Conservation (phyloP, 257 asterid species). For the Thymus mandschuricus region DNA sequence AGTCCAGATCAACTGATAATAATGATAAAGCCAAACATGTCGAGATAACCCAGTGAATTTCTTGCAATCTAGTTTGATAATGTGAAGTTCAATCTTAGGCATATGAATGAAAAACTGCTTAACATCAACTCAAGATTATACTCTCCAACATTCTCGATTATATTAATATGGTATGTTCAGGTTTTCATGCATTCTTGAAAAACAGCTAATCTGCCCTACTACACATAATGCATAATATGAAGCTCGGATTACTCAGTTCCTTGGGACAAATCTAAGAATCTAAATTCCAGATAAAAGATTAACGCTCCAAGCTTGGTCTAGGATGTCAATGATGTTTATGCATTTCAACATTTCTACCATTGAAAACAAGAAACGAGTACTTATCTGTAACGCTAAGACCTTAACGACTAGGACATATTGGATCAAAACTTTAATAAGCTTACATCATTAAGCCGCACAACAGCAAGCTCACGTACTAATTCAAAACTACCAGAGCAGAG, state of each 20-base stretch:
- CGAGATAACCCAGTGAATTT: neutral
- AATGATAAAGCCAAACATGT: neutral
- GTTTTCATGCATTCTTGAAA: neutral
- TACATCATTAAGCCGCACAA: neutral
- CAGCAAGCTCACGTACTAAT: slow-evolving; percentile 12
- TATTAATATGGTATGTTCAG: neutral
- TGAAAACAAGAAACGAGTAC: slow-evolving; percentile 11
- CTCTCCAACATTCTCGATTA: neutral
- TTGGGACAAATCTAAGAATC: neutral
- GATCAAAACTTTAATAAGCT: slow-evolving; percentile 9
- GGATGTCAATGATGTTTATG: neutral
- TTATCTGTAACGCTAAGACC: neutral
- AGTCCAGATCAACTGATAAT: neutral
- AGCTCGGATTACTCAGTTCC: neutral
- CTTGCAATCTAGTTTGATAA: slow-evolving; percentile 9
- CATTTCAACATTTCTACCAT: neutral
- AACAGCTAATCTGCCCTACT: neutral
- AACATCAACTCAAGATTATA: neutral
- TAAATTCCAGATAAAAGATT: neutral
- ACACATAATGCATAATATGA: neutral
- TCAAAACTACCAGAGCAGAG: slow-evolving; percentile 14
- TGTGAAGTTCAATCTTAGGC: slow-evolving; percentile 25
- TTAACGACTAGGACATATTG: neutral
- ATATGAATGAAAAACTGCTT: neutral
- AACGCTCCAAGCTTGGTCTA: slow-evolving; percentile 2